Conservation (phyloP, 441 rosid species). For the Syzygium syzygioides region DNA sequence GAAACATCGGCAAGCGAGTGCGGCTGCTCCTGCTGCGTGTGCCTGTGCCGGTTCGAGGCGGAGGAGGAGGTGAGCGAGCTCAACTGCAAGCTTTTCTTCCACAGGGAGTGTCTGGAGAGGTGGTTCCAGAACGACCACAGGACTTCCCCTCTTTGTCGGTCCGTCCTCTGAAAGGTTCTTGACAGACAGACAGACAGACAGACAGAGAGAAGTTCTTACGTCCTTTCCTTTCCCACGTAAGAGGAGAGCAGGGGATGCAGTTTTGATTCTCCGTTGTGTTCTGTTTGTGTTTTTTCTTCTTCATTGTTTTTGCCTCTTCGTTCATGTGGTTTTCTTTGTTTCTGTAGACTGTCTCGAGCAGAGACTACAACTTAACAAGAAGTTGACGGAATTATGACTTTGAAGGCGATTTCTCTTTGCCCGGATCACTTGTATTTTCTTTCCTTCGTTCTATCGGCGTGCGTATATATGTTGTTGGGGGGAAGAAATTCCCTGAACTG, state of each 20-base stretch:
- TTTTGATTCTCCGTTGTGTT: background rate
- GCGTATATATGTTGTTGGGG: too few species aligned
- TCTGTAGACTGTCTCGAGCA: background rate
- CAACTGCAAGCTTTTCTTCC: conserved; percentile 82
- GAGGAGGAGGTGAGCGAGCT: conserved; percentile 85
- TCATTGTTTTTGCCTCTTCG: background rate
- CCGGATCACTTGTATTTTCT: background rate
- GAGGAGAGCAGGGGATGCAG: background rate
- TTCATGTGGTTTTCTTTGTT: background rate
- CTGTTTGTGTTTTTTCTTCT: background rate
- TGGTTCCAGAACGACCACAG: conserved; percentile 58
- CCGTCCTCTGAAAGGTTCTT: conserved; percentile 26
- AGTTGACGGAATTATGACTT: background rate
- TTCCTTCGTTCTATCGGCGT: background rate
- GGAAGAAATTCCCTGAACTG: background rate
- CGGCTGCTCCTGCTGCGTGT: conserved; percentile 50
- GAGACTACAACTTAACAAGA: background rate
- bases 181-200: too few species aligned
- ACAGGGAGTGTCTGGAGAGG: conserved; percentile 60
- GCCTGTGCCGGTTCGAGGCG: conserved; percentile 63
- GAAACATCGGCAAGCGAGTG: background rate
- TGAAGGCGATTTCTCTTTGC: background rate
- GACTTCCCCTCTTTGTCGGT: conserved; percentile 85
- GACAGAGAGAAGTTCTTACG: background rate
- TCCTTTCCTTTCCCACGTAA: background rate